Evolutionary conservation across 1,284 basidiomycete genomes (phyloP).

Genomic region (Rhodotorula mucilaginosa): DNA sequence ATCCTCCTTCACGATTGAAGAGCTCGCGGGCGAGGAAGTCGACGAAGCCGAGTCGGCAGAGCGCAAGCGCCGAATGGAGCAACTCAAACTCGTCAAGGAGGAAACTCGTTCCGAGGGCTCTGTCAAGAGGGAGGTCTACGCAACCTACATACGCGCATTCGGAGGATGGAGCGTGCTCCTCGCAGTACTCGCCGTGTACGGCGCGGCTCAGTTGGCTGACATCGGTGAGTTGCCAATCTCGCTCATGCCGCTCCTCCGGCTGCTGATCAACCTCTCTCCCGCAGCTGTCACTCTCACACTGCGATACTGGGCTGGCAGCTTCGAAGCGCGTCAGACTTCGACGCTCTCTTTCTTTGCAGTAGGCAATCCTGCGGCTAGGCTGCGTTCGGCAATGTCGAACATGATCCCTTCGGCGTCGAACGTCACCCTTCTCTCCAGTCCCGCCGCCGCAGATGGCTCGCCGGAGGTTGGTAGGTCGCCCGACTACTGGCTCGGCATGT

Average conservation of each 20-base stretch:
- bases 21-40: slow-evolving; percentile 22
- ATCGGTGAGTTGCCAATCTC: slow-evolving; percentile 26
- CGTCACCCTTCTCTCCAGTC: neutral
- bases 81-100: slow-evolving; percentile 40
- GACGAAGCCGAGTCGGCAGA: slow-evolving; percentile 20
- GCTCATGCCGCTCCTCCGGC: neutral
- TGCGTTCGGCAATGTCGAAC: neutral
- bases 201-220: slow-evolving; percentile 38
- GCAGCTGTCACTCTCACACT: slow-evolving; percentile 33
- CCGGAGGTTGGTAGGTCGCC: neutral
- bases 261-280: neutral
- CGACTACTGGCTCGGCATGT: slow-evolving; percentile 41
- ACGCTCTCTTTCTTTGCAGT: neutral
- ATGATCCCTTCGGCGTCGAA: neutral
- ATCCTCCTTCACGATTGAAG: slow-evolving; percentile 31
- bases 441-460: neutral
- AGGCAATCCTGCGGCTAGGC: no score
- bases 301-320: slow-evolving; percentile 41
- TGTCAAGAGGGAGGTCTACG: slow-evolving; percentile 35
- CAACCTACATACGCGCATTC: slow-evolving; percentile 34
- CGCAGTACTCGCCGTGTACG: slow-evolving; percentile 27
- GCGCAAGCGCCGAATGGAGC: slow-evolving; percentile 21
- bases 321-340: slow-evolving; percentile 14
- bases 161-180: slow-evolving; percentile 30
- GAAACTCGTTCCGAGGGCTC: slow-evolving; percentile 38